phyloP scores from a whole-genome alignment of 2,329 filamentous ascomycete genomes.

The Fusarium vanettenii region DNA sequence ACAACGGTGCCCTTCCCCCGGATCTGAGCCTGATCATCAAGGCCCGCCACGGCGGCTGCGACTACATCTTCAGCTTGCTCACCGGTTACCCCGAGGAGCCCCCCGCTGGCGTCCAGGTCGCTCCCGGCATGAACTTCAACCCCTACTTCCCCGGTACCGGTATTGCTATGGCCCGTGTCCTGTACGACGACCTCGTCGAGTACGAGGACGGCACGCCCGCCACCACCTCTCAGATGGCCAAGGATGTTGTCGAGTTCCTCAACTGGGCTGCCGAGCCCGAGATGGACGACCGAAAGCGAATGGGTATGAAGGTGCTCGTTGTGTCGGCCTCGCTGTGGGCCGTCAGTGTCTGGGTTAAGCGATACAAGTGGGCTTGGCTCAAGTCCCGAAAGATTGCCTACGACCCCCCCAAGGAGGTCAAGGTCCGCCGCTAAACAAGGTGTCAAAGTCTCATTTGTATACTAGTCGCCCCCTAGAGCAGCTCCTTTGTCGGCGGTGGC shows the following conservation, averaged over 20 bases:
- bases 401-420: constrained; percentile 74
- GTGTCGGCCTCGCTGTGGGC: constrained; percentile 83
- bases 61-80: constrained; percentile 98
- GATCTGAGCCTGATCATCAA: constrained; percentile 99
- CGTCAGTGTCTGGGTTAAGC: constrained; percentile 96
- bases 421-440: constrained; percentile 60
- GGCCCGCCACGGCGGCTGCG: constrained; percentile 95
- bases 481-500: constrained; percentile 57
- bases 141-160: constrained; percentile 99
- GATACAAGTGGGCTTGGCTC: constrained; percentile 98
- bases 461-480: constrained; percentile 57
- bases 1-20: constrained; percentile 96
- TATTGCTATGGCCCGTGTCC: constrained; percentile 98
- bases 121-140: constrained; percentile 98
- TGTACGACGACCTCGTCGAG: constrained; percentile 97
- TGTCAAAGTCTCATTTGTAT: constrained; percentile 52
- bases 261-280: constrained; percentile 99
- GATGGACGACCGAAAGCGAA: constrained; percentile 99
- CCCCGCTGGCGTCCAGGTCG: constrained; percentile 87
- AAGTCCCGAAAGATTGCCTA: constrained; percentile 96
- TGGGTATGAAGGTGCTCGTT: constrained; percentile 96
- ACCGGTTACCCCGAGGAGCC: constrained; percentile 98
- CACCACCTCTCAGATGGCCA: constrained; percentile 98
- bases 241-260: constrained; percentile 98
- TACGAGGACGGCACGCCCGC: constrained; percentile 97